A percentile compares a stretch with the other conserved stretches of the same genome.
These are phyloP conservation scores for Thamnidium elegans DNA, from an alignment of 192 early-diverging fungal species.

Conservation along the genomic window DNA sequence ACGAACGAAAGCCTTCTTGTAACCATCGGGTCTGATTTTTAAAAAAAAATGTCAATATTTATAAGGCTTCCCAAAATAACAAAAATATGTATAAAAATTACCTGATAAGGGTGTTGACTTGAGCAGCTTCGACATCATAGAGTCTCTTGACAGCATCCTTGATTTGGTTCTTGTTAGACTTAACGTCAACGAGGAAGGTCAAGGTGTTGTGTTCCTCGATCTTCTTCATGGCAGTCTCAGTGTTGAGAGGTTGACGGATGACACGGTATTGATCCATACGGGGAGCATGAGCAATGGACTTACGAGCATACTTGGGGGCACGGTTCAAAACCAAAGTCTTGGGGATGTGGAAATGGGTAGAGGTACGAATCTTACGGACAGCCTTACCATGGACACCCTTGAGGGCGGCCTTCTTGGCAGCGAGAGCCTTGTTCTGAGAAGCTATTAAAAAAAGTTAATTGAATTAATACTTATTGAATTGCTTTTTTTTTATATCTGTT, in stretches of 20 bases:
- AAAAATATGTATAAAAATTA: background rate
- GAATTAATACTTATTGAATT: background rate
- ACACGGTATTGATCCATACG: conserved; percentile 89
- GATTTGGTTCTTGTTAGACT: conserved; percentile 98
- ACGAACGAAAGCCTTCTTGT: conserved; percentile 99
- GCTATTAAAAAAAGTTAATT: background rate
- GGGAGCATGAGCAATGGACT: conserved; percentile 76
- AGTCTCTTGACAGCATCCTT: conserved; percentile 95
- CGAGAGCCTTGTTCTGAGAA: conserved; percentile 69
- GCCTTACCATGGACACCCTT: conserved; percentile 88
- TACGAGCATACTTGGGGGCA: conserved; percentile 90
- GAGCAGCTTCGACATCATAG: conserved; percentile 93
- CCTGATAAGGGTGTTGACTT: conserved; percentile 95
- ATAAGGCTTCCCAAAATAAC: no score
- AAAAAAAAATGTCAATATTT: no score
- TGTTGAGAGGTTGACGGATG: conserved; percentile 90
- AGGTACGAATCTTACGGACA: conserved; percentile 85
- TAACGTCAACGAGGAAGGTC: conserved; percentile 95
- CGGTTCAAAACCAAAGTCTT: conserved; percentile 91
- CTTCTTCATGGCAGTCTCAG: conserved; percentile 99
- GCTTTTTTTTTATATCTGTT: no score
- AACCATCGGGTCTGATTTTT: conserved; percentile 72
- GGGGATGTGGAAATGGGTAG: conserved; percentile 92
- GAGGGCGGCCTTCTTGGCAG: conserved; percentile 96
- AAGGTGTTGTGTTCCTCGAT: conserved; percentile 99